Conservation (phyloP, 345 rosid genomes). For the Alliaria petiolata region DNA sequence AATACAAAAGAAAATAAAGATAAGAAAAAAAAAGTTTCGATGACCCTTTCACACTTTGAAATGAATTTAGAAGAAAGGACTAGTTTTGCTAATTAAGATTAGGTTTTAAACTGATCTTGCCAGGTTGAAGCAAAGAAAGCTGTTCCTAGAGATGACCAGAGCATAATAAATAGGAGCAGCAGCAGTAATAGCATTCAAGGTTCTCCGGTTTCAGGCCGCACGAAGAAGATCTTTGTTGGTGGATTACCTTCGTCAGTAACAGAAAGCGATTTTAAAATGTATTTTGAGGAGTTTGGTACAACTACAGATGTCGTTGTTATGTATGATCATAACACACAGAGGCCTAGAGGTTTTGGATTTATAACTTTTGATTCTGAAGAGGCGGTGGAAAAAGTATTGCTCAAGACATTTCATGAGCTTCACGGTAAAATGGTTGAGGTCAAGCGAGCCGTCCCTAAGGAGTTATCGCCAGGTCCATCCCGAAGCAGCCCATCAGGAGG, state of each 20-base stretch:
- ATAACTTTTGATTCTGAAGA: background rate
- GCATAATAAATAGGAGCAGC: background rate
- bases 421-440: background rate
- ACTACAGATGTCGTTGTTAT: background rate
- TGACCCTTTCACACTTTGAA: no score
- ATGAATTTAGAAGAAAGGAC: background rate
- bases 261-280: background rate
- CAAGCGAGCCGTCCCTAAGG: background rate
- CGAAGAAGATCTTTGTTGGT: background rate
- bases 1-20: no score
- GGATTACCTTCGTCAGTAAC: background rate
- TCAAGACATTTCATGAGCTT: background rate
- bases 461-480: background rate
- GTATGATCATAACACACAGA: background rate
- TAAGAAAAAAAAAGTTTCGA: no score
- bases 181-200: background rate
- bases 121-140: constrained; percentile 6
- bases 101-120: background rate
- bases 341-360: background rate
- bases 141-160: constrained; percentile 2
- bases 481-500: background rate
- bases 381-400: background rate
- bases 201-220: background rate
- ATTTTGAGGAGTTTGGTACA: background rate
- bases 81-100: background rate